Evolutionary conservation across 1,284 basidiomycete species (phyloP).

Genomic region (Cutaneotrichosporon cyanovorans): DNA sequence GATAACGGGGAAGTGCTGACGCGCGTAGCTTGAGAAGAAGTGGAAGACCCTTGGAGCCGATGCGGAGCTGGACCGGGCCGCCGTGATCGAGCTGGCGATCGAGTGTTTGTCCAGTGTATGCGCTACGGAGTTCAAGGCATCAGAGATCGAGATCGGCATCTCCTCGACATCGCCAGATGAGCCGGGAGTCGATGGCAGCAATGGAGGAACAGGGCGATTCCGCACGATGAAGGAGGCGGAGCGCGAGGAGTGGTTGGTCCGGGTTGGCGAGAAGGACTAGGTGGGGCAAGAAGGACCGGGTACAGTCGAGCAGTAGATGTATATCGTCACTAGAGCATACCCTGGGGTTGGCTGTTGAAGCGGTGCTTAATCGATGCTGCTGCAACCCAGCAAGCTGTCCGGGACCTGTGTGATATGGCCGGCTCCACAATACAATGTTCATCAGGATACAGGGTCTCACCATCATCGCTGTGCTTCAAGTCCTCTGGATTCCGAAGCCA

Average conservation of each 20-base stretch:
- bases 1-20: slow-evolving; percentile 3
- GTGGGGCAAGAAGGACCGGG: not conserved
- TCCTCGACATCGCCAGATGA: slow-evolving; percentile 39
- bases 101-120: slow-evolving; percentile 88
- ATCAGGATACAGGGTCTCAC: no score
- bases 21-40: slow-evolving; percentile 82
- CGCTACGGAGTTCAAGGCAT: slow-evolving; percentile 83
- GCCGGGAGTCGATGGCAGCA: slow-evolving; percentile 38
- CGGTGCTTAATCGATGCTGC: no score
- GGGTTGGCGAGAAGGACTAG: slow-evolving; percentile 89
- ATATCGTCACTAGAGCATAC: not conserved
- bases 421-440: no score
- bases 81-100: slow-evolving; percentile 90
- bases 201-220: slow-evolving; percentile 58
- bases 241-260: slow-evolving; percentile 74
- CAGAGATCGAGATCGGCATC: slow-evolving; percentile 52
- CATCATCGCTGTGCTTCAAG: no score
- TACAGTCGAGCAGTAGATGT: not conserved
- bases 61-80: slow-evolving; percentile 61
- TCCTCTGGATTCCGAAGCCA: no score
- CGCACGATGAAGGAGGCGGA: slow-evolving; percentile 75
- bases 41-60: slow-evolving; percentile 87
- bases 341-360: no score
- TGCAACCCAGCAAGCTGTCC: no score
- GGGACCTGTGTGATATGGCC: no score